A percentile compares a stretch with the other conserved stretches of the same genome.
Conservation (phyloP, 177 flowering plant species). For the Vitis hybrid region DNA sequence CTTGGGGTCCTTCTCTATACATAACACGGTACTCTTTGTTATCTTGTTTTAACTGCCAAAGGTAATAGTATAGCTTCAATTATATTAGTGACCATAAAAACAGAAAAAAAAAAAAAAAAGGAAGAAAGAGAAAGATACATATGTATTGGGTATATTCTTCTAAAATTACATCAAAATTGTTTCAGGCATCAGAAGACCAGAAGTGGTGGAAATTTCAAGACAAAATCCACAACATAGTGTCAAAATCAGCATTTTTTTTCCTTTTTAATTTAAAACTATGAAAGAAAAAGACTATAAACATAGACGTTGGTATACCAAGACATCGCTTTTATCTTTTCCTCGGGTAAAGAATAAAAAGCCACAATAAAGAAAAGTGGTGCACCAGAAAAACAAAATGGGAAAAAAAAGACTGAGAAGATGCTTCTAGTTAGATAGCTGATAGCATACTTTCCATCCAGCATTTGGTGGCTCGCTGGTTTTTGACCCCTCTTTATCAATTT, state of each 20-base stretch:
- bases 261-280: too few species aligned
- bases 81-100: background rate
- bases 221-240: too few species aligned
- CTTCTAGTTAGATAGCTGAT: background rate
- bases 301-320: too few species aligned
- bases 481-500: conserved; percentile 23
- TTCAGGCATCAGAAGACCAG: too few species aligned
- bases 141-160: too few species aligned
- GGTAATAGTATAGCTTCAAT: conserved; percentile 10
- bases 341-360: background rate
- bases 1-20: conserved; percentile 88
- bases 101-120: background rate
- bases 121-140: background rate
- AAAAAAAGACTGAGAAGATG: background rate
- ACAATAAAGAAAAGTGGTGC: background rate
- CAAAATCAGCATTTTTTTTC: too few species aligned
- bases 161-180: too few species aligned
- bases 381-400: background rate
- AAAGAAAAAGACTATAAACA: too few species aligned
- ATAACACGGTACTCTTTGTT: conserved; percentile 80
- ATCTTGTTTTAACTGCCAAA: conserved; percentile 78
- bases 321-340: too few species aligned
- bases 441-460: conserved; percentile 77
- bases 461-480: conserved; percentile 32
- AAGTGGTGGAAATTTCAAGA: too few species aligned